Evolutionary conservation across 164 flowering plant species (phyloP).

Genomic region (Magnolia officinalis): DNA sequence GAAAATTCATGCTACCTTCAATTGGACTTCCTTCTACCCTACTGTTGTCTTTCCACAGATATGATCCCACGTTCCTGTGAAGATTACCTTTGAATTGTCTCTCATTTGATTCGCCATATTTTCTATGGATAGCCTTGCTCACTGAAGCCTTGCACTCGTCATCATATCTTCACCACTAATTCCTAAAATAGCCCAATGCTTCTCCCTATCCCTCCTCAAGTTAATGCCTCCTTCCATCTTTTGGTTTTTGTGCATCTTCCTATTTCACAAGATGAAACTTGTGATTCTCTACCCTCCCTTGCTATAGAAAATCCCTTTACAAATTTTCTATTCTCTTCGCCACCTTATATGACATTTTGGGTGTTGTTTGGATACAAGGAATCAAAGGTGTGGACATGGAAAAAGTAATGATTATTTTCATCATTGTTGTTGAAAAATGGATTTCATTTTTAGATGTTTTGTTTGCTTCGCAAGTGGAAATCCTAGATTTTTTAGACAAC

Average conservation of each 20-base stretch:
- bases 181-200: background rate
- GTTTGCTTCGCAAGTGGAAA: background rate
- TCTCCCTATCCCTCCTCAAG: background rate
- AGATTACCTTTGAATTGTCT: background rate
- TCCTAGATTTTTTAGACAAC: too few relatives aligned
- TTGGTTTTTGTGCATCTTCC: background rate
- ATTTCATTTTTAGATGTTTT: background rate
- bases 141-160: background rate
- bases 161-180: background rate
- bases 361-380: background rate
- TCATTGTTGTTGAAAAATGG: background rate
- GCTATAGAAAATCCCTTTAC: background rate
- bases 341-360: too few relatives aligned
- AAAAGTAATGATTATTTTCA: background rate
- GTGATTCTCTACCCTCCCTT: background rate
- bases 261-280: background rate
- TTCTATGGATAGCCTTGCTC: background rate
- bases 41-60: background rate
- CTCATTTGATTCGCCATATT: background rate
- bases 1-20: background rate
- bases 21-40: background rate
- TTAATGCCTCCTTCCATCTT: background rate
- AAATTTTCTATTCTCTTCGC: too few relatives aligned
- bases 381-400: background rate
- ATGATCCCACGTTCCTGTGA: background rate